Evolutionary conservation across 2,329 filamentous ascomycete genomes (phyloP).

Genomic region (Fusarium mexicanum): DNA sequence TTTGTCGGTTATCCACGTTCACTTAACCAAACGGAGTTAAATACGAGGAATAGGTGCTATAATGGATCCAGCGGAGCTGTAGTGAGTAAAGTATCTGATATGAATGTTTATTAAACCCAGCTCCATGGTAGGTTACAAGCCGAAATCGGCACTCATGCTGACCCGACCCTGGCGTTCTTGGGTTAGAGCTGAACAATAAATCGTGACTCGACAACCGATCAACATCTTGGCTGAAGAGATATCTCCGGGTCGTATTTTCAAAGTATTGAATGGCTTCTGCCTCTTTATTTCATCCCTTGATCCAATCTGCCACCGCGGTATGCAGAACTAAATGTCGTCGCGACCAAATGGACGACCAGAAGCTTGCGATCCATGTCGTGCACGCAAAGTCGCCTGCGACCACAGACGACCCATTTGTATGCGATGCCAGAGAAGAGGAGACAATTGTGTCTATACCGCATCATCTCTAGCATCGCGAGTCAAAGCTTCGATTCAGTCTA

Average conservation of each 20-base stretch:
- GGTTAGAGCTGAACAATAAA: background rate
- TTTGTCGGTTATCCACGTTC: background rate
- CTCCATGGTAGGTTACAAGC: background rate
- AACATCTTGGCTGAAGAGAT: background rate
- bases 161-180: background rate
- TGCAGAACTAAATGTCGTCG: background rate
- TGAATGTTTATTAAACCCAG: background rate
- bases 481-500: constrained; percentile 6
- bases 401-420: constrained; percentile 14
- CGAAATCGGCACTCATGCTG: background rate
- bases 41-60: background rate
- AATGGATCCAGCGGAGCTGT: background rate
- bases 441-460: constrained; percentile 50
- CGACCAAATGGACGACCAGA: constrained; percentile 25
- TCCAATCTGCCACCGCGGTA: background rate
- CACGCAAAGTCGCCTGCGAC: constrained; percentile 30
- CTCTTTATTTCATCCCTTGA: background rate
- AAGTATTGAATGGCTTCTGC: background rate
- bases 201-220: background rate
- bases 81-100: background rate
- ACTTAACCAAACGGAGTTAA: background rate
- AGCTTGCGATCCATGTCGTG: constrained; percentile 28
- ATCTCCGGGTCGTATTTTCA: background rate
- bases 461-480: background rate
- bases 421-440: constrained; percentile 46